Evolutionary conservation across 257 asterid species (phyloP).

Genomic region (Solanum clarkiae): DNA sequence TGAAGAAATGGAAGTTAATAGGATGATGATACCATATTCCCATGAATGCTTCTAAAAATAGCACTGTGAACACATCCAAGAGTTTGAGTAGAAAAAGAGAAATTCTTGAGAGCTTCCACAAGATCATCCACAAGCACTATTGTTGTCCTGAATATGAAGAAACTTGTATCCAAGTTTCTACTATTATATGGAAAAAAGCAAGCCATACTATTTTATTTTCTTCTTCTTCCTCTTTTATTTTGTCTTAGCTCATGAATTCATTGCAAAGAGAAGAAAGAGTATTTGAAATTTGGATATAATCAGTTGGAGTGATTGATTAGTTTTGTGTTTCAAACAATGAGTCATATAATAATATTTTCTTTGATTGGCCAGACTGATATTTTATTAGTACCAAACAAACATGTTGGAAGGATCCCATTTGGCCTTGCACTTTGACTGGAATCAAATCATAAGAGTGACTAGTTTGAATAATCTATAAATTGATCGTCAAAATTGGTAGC

Average conservation of each 20-base stretch:
- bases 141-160: slow-evolving; percentile 45
- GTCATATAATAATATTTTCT: background rate
- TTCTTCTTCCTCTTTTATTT: background rate
- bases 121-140: slow-evolving; percentile 34
- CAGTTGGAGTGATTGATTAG: background rate
- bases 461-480: background rate
- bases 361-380: background rate
- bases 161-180: slow-evolving; percentile 41
- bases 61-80: slow-evolving; percentile 65
- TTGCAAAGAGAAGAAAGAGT: background rate
- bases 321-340: background rate
- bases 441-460: background rate
- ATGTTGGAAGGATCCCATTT: background rate
- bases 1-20: background rate
- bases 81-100: slow-evolving; percentile 25
- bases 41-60: slow-evolving; percentile 56
- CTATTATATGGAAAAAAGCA: slow-evolving; percentile 55
- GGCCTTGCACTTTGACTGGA: background rate
- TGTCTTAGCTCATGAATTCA: background rate
- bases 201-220: slow-evolving; percentile 17
- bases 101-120: slow-evolving; percentile 25
- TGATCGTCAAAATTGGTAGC: background rate
- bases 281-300: background rate
- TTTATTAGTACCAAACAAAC: background rate
- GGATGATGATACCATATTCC: slow-evolving; percentile 33